Percentiles rank a stretch among this genome's conserved stretches.
These are phyloP conservation scores for Glonium stellatum DNA, from an alignment of 495 filamentous ascomycete genomes.

Conservation along the genomic window DNA sequence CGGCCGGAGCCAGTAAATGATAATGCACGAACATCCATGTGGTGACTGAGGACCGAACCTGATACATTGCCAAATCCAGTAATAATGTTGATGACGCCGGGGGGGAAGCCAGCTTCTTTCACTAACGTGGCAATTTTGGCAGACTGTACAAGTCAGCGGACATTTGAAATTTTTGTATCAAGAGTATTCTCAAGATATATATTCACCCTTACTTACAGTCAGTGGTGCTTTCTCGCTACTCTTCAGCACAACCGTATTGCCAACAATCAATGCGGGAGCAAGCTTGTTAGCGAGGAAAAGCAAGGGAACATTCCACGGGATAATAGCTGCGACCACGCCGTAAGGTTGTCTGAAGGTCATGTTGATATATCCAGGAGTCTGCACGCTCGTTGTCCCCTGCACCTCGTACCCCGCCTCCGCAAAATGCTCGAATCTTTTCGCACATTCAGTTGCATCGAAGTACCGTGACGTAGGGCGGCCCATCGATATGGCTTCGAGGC, in stretches of 20 bases:
- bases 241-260: slow-evolving; percentile 36
- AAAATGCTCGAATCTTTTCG: too few species aligned
- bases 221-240: slow-evolving; percentile 37
- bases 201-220: too few species aligned
- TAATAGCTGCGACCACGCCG: slow-evolving; percentile 36
- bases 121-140: slow-evolving; percentile 29
- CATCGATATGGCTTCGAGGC: slow-evolving; percentile 49
- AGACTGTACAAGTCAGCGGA: too few species aligned
- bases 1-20: slow-evolving; percentile 29
- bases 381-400: too few species aligned
- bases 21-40: slow-evolving; percentile 30
- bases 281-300: slow-evolving; percentile 32
- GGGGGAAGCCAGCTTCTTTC: slow-evolving; percentile 36
- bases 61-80: slow-evolving; percentile 31
- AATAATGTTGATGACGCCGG: slow-evolving; percentile 37
- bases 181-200: too few species aligned
- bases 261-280: slow-evolving; percentile 34
- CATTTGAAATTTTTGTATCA: too few species aligned
- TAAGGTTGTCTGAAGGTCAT: slow-evolving; percentile 36
- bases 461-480: slow-evolving; percentile 39
- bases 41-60: slow-evolving; percentile 31
- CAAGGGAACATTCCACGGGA: slow-evolving; percentile 37
- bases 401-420: too few species aligned
- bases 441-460: slow-evolving; percentile 36
- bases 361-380: slow-evolving; percentile 31